Percentiles rank a stretch among this genome's conserved stretches.
phyloP scores from a whole-genome alignment of 176 grass and related monocot species.

The Cenchrus purpureus region DNA sequence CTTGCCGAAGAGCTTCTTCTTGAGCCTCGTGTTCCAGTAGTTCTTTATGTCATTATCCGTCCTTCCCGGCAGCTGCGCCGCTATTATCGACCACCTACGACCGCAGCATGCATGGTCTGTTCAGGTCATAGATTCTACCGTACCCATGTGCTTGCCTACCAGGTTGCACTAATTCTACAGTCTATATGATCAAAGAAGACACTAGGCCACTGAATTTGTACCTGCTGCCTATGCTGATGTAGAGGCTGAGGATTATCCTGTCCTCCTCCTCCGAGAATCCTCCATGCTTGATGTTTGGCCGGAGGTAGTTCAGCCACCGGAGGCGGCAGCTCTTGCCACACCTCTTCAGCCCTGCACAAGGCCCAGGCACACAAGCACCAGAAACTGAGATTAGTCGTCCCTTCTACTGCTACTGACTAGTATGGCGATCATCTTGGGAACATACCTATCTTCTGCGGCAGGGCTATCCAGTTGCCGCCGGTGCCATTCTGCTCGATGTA shows the following conservation, averaged over 20 bases:
- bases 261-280: slow-evolving; percentile 97
- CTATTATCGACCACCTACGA: slow-evolving; percentile 94
- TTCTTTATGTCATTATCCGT: slow-evolving; percentile 99
- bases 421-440: slow-evolving; percentile 7
- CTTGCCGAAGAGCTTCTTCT: slow-evolving; percentile 96
- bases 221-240: slow-evolving; percentile 97
- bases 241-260: slow-evolving; percentile 78
- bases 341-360: slow-evolving; percentile 74
- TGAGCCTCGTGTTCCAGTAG: slow-evolving; percentile 97
- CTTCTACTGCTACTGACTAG: neutral
- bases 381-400: neutral
- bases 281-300: slow-evolving; percentile 91
- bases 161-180: slow-evolving; percentile 46
- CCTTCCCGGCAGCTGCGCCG: slow-evolving; percentile 86
- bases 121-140: slow-evolving; percentile 46
- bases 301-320: slow-evolving; percentile 96
- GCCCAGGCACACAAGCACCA: neutral
- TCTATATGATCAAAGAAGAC: slow-evolving; percentile 34
- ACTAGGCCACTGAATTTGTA: slow-evolving; percentile 35
- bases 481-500: slow-evolving; percentile 96
- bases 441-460: slow-evolving; percentile 93
- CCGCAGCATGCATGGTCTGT: slow-evolving; percentile 27
- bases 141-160: slow-evolving; percentile 48
- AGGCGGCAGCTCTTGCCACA: slow-evolving; percentile 98
- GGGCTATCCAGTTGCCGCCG: slow-evolving; percentile 92